Base-by-base conservation (phyloP, 176 grass and related monocot genomes). In the Rhipidocladum racemiflorum region DNA sequence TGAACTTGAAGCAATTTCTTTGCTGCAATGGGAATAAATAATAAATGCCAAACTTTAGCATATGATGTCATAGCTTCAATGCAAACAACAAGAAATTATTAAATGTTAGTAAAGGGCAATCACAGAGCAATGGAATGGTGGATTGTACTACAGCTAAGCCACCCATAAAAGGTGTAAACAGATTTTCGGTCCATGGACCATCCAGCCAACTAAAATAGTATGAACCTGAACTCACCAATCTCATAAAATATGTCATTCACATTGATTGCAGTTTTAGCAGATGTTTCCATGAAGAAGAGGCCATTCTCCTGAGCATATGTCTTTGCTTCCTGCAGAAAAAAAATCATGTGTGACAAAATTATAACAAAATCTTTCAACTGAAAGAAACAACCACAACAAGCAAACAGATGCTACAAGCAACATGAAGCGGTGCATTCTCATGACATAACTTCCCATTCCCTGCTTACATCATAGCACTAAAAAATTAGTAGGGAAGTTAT, bases 191-290 rank as follows among this genome's bases (percentile, higher is more conserved):
- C 16, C 7, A 80, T 27, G 27, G 30, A 60, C 49, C 35, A 36
- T 60, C 50, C 3, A 40, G 23, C 28, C 50, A 68, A 56, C 23
- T 70, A 78, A 50, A 54, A 67, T 80, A 62, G 60, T 44, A 82
- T 8, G 43, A 42, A 91, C 72, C 45, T 66, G 39, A 53, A 84
- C 88, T 83, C 76, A 97, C 94, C 94, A 18, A 97, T 97, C 82
- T 97, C 91, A 85, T 97, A 93, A 76, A 97, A 97, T 72, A 93
- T 81, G 68, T 97, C 94, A 78, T 93, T 97, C 74, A 97, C 94
- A 87, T 93, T 97, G 64, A 74, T 91, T 85, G 94, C 91, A 67
- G 86, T 97, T 91, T 97, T 97, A 45, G 94, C 94, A 91, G 94
- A 97, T 53, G 94, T 91, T 86, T 97, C 94, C 88, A 97, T 91